A percentile compares a stretch with the other conserved stretches of the same genome.
These are phyloP conservation scores for Purpureocillium lavendulum DNA, from an alignment of 2,329 filamentous ascomycete species.

Conservation along the genomic window DNA sequence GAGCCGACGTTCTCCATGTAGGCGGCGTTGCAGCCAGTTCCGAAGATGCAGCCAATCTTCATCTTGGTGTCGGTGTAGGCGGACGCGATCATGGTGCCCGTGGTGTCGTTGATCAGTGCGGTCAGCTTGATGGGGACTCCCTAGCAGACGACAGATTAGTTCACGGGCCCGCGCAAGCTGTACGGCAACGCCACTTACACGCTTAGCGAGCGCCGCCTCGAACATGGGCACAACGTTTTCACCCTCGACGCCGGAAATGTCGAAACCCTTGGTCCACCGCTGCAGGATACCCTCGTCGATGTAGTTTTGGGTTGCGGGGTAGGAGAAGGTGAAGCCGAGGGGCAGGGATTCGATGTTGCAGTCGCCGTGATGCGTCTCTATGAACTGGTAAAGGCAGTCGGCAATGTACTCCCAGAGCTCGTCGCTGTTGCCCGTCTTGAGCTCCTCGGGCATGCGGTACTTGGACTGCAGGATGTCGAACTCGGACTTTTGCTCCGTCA, in stretches of 20 bases:
- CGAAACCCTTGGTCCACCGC: constrained; percentile 96
- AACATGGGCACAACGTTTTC: constrained; percentile 85
- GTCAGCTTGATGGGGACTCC: constrained; percentile 86
- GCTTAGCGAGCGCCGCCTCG: constrained; percentile 63
- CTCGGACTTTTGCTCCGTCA: constrained; percentile 80
- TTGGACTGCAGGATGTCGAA: constrained; percentile 96
- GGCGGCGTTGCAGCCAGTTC: constrained; percentile 94
- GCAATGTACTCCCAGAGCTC: constrained; percentile 94
- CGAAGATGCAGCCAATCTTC: constrained; percentile 96
- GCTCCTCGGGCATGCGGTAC: constrained; percentile 87
- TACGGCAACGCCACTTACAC: constrained; percentile 18
- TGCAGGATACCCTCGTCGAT: constrained; percentile 90
- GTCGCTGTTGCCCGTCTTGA: constrained; percentile 76
- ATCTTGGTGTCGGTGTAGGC: constrained; percentile 91
- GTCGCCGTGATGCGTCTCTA: constrained; percentile 74
- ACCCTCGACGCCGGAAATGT: constrained; percentile 86
- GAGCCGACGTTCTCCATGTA: constrained; percentile 93
- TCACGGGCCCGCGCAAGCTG: background rate
- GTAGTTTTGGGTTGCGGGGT: constrained; percentile 86
- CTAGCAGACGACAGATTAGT: constrained; percentile 30
- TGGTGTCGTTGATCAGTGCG: constrained; percentile 95
- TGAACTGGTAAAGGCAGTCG: constrained; percentile 84
- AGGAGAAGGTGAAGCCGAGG: constrained; percentile 93
- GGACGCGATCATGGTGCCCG: constrained; percentile 91
- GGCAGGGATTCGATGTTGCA: constrained; percentile 58